A percentile compares a stretch with the other conserved stretches of the same genome.
Conservation (phyloP, 169 alveolate genomes). For the Eimeria praecox region DNA sequence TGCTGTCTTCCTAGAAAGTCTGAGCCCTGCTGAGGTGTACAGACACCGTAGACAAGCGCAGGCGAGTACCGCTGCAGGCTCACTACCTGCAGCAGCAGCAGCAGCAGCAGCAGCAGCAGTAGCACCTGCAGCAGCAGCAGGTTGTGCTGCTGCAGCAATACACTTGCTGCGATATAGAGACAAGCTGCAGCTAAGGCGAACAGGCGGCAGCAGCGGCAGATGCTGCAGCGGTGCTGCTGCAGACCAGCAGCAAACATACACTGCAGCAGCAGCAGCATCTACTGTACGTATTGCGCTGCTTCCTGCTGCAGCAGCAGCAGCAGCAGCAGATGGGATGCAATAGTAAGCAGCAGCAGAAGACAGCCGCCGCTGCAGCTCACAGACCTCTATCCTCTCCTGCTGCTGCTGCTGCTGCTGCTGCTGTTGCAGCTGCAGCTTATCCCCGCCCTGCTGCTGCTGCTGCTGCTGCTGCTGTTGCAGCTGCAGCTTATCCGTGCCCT, state of each 20-base stretch:
- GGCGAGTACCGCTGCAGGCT: constrained; percentile 7
- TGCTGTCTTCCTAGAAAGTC: neutral
- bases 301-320: constrained; percentile 43
- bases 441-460: neutral
- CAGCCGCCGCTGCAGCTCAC: constrained; percentile 32
- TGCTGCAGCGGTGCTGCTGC: constrained; percentile 77
- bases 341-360: neutral
- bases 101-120: neutral
- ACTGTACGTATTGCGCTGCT: neutral
- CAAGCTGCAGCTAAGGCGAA: neutral
- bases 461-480: constrained; percentile 37
- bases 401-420: constrained; percentile 52
- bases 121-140: constrained; percentile 25
- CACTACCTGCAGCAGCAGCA: neutral
- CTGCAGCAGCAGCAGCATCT: constrained; percentile 61
- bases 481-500: no score
- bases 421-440: neutral
- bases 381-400: constrained; percentile 23
- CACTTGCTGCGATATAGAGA: neutral
- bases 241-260: constrained; percentile 56
- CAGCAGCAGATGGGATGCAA: constrained; percentile 43
- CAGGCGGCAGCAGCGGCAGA: constrained; percentile 65
- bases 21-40: constrained; percentile 58
- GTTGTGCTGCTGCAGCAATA: constrained; percentile 40
- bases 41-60: constrained; percentile 56